These are phyloP conservation scores for Rutstroemia sp. DNA, from an alignment of 2,329 filamentous ascomycete genomes.

Conservation along the genomic window DNA sequence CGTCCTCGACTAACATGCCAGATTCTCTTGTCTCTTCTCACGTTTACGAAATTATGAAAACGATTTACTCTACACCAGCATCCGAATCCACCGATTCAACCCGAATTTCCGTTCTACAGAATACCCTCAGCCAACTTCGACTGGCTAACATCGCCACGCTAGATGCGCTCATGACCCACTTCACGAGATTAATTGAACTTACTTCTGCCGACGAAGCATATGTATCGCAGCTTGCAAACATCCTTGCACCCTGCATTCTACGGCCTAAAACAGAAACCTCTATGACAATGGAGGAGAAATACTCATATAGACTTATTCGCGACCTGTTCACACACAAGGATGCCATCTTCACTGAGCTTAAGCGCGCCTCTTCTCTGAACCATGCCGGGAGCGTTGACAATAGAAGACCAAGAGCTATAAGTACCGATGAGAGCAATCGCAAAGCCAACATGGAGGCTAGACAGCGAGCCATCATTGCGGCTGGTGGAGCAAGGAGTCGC, in stretches of 20 bases:
- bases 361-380: conserved; percentile 71
- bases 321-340: conserved; percentile 94
- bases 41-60: conserved; percentile 97
- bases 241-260: conserved; percentile 77
- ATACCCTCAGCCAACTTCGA: conserved; percentile 87
- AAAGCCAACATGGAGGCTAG: conserved; percentile 92
- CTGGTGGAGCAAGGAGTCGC: conserved; percentile 54
- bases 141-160: conserved; percentile 98
- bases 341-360: conserved; percentile 89
- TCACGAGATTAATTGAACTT: conserved; percentile 90
- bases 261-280: conserved; percentile 82
- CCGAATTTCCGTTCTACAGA: conserved; percentile 85
- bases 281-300: conserved; percentile 91
- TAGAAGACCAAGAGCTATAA: conserved; percentile 76
- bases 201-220: conserved; percentile 93
- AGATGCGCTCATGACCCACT: conserved; percentile 96
- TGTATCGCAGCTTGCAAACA: conserved; percentile 62
- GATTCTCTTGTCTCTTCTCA: conserved; percentile 98
- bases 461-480: conserved; percentile 66
- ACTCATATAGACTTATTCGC: conserved; percentile 80
- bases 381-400: conserved; percentile 53
- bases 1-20: conserved; percentile 32
- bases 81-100: conserved; percentile 70
- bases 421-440: conserved; percentile 91
- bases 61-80: conserved; percentile 80